Conservation (phyloP, 306 rosid genomes). For the Prunus dulcis region DNA sequence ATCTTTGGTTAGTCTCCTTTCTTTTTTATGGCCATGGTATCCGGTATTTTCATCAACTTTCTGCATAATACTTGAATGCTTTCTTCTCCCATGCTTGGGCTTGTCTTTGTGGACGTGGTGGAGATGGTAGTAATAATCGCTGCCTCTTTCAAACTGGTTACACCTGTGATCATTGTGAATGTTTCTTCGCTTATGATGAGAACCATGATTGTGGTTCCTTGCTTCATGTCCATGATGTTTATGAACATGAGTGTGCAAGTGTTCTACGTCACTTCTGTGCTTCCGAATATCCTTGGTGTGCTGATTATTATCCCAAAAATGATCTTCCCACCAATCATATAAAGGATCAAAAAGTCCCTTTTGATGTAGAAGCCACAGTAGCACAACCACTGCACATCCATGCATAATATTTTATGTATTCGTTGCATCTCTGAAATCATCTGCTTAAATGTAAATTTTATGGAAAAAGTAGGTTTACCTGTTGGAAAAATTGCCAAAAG, state of each 20-base stretch:
- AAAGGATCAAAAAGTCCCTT: conserved; percentile 90
- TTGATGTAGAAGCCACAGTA: conserved; percentile 76
- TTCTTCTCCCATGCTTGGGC: conserved; percentile 49
- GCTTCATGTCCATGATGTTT: conserved; percentile 40
- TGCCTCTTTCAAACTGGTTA: conserved; percentile 42
- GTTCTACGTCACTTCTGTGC: conserved; percentile 27
- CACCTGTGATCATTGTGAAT: conserved; percentile 41
- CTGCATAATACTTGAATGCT: conserved; percentile 27
- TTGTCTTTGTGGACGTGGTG: conserved; percentile 53
- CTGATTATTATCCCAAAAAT: conserved; percentile 33
- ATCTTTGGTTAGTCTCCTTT: conserved; percentile 31
- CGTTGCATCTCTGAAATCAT: not conserved
- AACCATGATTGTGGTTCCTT: conserved; percentile 36
- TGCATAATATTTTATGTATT: conserved; percentile 9
- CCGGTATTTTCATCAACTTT: conserved; percentile 31
- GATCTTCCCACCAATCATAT: conserved; percentile 88
- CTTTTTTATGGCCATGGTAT: conserved; percentile 35
- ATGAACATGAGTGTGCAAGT: conserved; percentile 23
- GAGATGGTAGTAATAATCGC: conserved; percentile 39
- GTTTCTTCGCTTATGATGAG: conserved; percentile 40
- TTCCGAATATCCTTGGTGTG: conserved; percentile 23
- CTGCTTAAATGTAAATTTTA: not conserved
- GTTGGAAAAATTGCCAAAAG: conserved; percentile 71
- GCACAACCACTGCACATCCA: conserved; percentile 58
- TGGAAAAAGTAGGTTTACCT: conserved; percentile 40